Percentiles rank a stretch among this genome's conserved stretches.
Conservation (phyloP, 352 stramenopile genomes). For the Globisporangium rhizosaccharum region DNA sequence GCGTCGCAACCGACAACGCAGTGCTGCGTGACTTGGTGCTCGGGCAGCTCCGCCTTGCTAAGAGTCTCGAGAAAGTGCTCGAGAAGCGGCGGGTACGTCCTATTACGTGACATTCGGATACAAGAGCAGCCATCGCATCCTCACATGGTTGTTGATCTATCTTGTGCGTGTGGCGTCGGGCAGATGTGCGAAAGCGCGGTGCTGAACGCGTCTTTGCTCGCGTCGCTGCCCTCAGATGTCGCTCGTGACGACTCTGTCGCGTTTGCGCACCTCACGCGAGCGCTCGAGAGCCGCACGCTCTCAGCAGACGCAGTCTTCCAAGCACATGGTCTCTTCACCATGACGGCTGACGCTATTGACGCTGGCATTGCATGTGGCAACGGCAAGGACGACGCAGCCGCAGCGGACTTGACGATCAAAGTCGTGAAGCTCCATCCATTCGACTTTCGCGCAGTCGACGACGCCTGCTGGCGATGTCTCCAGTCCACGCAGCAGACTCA, state of each 20-base stretch:
- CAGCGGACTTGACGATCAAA: background rate
- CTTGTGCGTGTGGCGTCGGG: background rate
- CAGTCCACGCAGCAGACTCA: background rate
- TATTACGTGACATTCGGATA: background rate
- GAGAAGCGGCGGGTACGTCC: conserved; percentile 11
- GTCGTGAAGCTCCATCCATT: conserved; percentile 9
- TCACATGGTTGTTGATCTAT: background rate
- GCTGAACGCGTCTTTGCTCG: background rate
- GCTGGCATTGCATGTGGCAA: background rate
- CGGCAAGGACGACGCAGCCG: background rate
- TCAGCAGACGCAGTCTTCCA: background rate
- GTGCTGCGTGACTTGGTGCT: conserved; percentile 7
- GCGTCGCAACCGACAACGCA: conserved; percentile 1
- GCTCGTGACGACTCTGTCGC: background rate
- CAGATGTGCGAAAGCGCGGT: conserved; percentile 5
- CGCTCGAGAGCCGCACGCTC: background rate
- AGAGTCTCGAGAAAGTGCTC: conserved; percentile 19
- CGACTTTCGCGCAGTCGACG: background rate
- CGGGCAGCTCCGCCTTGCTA: conserved; percentile 12
- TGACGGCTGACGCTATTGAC: background rate
- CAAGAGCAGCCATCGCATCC: background rate
- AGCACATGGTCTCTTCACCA: background rate
- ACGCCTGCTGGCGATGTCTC: background rate
- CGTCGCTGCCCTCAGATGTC: background rate
- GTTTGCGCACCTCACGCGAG: conserved; percentile 2